phyloP scores from a whole-genome alignment of 768 basidiomycete species.

The Wakefieldia striispora region DNA sequence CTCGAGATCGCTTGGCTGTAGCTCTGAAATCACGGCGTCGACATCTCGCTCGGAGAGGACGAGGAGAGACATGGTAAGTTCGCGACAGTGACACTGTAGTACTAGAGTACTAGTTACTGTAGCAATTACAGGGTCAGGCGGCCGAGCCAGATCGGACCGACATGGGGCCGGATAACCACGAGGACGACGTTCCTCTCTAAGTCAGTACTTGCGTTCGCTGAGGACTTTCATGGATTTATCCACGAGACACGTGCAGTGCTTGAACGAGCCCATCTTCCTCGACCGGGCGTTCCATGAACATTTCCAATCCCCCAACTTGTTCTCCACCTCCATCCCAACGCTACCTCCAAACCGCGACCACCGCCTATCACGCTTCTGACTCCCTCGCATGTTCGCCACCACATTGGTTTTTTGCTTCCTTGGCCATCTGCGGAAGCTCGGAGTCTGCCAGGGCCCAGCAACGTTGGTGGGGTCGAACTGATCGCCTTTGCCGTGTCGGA shows the following conservation, averaged over 20 bases:
- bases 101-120: too few species aligned
- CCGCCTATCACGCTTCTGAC: background rate
- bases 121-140: too few species aligned
- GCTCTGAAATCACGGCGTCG: conserved; percentile 41
- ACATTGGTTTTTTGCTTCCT: conserved; percentile 1
- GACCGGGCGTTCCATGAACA: background rate
- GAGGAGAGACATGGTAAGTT: conserved; percentile 43
- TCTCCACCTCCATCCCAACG: conserved; percentile 9
- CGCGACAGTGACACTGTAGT: too few species aligned
- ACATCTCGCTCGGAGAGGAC: conserved; percentile 66
- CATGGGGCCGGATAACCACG: too few species aligned
- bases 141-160: background rate
- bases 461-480: conserved; percentile 15
- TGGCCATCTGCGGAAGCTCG: conserved; percentile 3
- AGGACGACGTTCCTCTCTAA: too few species aligned
- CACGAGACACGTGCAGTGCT: conserved; percentile 4
- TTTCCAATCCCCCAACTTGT: conserved; percentile 3
- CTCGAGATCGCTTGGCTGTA: conserved; percentile 47
- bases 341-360: background rate
- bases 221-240: background rate
- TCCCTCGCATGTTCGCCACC: background rate
- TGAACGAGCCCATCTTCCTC: conserved; percentile 1
- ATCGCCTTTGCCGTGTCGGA: conserved; percentile 7
- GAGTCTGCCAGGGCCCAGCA: conserved; percentile 10
- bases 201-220: too few species aligned